Evolutionary conservation across 2,329 filamentous ascomycete species (phyloP), one percentile per base, ranked within the genome.

Genomic region (Myriangium duriaei): DNA sequence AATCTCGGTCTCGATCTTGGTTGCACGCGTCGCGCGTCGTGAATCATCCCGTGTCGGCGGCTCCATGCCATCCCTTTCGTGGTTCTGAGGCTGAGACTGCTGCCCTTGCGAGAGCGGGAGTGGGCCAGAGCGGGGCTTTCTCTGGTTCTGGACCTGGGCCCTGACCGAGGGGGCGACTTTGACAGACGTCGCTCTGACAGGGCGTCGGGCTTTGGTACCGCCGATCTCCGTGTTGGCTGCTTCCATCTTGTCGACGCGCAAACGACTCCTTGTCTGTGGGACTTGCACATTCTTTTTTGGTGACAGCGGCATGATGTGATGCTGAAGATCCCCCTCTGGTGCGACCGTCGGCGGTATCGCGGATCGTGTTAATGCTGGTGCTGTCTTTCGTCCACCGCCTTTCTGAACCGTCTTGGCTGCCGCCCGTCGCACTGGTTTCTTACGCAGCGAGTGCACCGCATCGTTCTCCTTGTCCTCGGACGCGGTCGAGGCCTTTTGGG

Each of bases 211-310:
- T 26, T 26, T 26, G 21, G n/a, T n/a, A n/a, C n/a, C 21, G 21
- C 21, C n/a, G 21, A n/a, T n/a, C n/a, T 7, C 7, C 7, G n/a
- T n/a, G n/a, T 7, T 26, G n/a, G 7, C 21, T 26, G 7, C 21
- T 26, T 26, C 21, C 7, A 26, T 26, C 21, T 26, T 26, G 7
- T 26, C 7, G 21, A 26, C n/a, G 7, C n/a, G 21, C 21, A 26
- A 26, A 7, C 36, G 29, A 28, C 14, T 40, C 4, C 41, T 40
- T 21, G 42, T 41, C 34, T 44, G 51, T 5, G 50, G 45, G 11
- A 57, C 48, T 41, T 58, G 55, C 5, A 54, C 55, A 43, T 54
- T 51, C 48, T 58, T 58, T 47, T 57, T 57, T 4, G 56, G 52
- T 17, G 54, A 57, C 11, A 58, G 46, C 12, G 55, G 51, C 28